Base-by-base conservation (phyloP, 345 rosid species). In the Populus euphratica region DNA sequence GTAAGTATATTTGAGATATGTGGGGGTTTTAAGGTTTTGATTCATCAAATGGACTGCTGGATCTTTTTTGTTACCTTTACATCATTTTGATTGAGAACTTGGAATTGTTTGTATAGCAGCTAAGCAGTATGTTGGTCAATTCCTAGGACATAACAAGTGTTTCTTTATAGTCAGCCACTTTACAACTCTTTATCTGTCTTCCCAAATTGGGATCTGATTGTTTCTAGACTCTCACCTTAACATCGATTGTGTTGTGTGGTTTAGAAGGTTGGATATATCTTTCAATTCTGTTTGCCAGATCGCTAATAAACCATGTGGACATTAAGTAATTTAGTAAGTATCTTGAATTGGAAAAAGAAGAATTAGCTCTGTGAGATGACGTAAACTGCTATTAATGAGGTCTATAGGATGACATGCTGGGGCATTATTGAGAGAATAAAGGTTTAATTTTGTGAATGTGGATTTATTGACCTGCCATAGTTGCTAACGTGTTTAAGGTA, bases 1-100 rank as follows among this genome's bases (percentile, higher is more conserved):
- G 89, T 87, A 59, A 81, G 92, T 86, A 70, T 50, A 20, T 39
- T 66, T 43, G 43, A 39, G 63, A 70, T 49, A 20, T 13, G 20
- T 47, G 14, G 49, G 59, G 41, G 20, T 16, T 41, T 75, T 66
- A 44, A 59, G 67, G 50, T 70, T 72, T 64, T 39, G 23, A 62
- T 68, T 69, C 9, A 18, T 59, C 33, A 14, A 59, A n/a, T n/a
- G 31, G n/a, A 59, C 29, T n/a, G 66, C 31, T 49, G 47, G 38
- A 23, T 18, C n/a, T 64, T 5, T 77, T 39, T 36, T n/a, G 4
- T 21, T 20, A 67, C 17, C 6, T 52, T 5, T 35, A 41, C n/a
- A 65, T 69, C 31, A 18, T 43, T 54, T 25, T 44, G 44, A 27
- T 43, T 38, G 72, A 43, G 43, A 61, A 69, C 38, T 70, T 44